Evolutionary conservation across 352 stramenopile species (phyloP).

Genomic region (Globisporangium splendens): DNA sequence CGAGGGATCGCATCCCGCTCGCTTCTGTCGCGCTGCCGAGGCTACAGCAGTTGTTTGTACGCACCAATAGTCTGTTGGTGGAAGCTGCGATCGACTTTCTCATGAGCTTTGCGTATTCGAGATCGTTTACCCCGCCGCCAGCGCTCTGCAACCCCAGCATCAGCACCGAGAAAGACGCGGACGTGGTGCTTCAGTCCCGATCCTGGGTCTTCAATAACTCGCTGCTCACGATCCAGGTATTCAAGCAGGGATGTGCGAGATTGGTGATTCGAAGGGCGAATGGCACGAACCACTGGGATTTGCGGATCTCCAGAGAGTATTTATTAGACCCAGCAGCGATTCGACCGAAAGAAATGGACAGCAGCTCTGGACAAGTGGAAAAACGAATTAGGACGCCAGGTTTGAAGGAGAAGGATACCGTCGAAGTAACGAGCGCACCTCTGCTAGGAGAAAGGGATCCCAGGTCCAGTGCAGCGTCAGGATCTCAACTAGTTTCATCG

Average conservation of each 20-base stretch:
- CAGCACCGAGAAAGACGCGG: slow-evolving; percentile 5
- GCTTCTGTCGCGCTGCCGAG: slow-evolving; percentile 46
- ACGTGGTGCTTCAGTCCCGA: slow-evolving; percentile 14
- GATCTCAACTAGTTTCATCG: neutral
- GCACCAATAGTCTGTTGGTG: slow-evolving; percentile 40
- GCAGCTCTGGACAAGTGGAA: neutral
- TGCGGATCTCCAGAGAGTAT: slow-evolving; percentile 23
- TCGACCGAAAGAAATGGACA: neutral
- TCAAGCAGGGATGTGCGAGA: slow-evolving; percentile 18
- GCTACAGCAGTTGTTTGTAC: slow-evolving; percentile 37
- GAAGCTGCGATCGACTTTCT: slow-evolving; percentile 78
- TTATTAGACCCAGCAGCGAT: slow-evolving; percentile 12
- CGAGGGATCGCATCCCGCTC: slow-evolving; percentile 38
- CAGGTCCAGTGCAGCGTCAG: neutral
- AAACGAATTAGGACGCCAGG: neutral
- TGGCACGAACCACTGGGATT: slow-evolving; percentile 44
- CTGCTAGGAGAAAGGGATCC: neutral
- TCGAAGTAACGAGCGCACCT: neutral
- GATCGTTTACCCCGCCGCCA: slow-evolving; percentile 37
- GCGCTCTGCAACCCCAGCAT: slow-evolving; percentile 21
- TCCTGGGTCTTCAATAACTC: slow-evolving; percentile 56
- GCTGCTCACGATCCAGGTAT: slow-evolving; percentile 50
- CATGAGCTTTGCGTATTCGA: slow-evolving; percentile 67
- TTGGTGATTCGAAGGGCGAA: slow-evolving; percentile 52
- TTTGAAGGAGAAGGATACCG: neutral